Conservation (phyloP, 805 yeast genomes). For the Metschnikowia hibisci region DNA sequence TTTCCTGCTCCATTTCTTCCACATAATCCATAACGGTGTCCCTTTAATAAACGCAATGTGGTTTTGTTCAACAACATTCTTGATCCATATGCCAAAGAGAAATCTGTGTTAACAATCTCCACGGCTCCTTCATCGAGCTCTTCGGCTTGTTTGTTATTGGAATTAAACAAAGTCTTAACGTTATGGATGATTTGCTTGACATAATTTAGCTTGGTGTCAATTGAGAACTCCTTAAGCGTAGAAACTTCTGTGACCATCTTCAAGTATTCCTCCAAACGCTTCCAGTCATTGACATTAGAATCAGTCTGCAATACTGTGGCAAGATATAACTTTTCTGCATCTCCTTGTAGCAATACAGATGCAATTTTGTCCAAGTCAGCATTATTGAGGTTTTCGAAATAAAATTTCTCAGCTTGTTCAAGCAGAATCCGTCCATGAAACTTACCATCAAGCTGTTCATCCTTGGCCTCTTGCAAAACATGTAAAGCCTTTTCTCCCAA, state of each 20-base stretch:
- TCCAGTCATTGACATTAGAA: conserved; percentile 45
- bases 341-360: conserved; percentile 25
- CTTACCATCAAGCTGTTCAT: conserved; percentile 61
- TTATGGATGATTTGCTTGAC: conserved; percentile 44
- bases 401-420: conserved; percentile 50
- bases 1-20: conserved; percentile 99
- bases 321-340: conserved; percentile 45
- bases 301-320: conserved; percentile 36
- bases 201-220: conserved; percentile 26
- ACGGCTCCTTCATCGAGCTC: conserved; percentile 75
- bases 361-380: conserved; percentile 19
- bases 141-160: conserved; percentile 42
- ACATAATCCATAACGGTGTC: conserved; percentile 96
- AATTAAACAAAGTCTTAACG: conserved; percentile 51
- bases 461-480: conserved; percentile 80
- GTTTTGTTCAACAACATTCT: conserved; percentile 96
- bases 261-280: conserved; percentile 51
- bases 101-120: conserved; percentile 89
- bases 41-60: conserved; percentile 78
- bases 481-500: conserved; percentile 81
- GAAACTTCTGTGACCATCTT: conserved; percentile 22
- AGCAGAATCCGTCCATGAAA: conserved; percentile 69
- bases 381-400: conserved; percentile 19
- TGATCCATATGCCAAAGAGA: conserved; percentile 95
- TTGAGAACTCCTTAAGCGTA: conserved; percentile 13